Conservation (phyloP, 2,329 filamentous ascomycete genomes). For the Fusarium sacchari region DNA sequence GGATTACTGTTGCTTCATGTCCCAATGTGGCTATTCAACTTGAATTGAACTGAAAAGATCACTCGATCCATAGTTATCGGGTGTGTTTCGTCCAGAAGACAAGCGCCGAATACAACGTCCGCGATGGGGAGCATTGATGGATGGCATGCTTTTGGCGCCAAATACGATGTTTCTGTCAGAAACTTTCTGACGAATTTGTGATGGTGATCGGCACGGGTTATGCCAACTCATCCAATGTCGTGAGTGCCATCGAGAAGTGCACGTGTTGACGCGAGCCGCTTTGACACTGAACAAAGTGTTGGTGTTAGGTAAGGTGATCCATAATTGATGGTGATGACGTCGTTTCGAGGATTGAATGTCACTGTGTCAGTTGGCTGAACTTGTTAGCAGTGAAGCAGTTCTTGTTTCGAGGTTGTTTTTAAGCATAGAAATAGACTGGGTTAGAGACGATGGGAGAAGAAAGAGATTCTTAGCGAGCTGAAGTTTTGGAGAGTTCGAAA, state of each 20-base stretch:
- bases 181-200: constrained; percentile 3
- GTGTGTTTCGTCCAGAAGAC: not conserved
- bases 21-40: not conserved
- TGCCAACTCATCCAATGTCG: not conserved
- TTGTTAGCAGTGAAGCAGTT: not conserved
- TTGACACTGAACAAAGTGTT: not conserved
- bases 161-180: not conserved
- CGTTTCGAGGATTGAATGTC: not conserved
- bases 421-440: not conserved
- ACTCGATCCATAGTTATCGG: constrained; percentile 8
- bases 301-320: constrained; percentile 4
- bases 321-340: constrained; percentile 3
- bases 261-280: not conserved
- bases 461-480: not conserved
- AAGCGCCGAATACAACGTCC: not conserved
- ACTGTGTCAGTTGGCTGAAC: not conserved
- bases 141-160: not conserved
- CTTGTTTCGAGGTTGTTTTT: not conserved
- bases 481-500: not conserved
- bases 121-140: not conserved
- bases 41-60: constrained; percentile 4
- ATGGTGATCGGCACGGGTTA: constrained; percentile 22
- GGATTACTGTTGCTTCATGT: not conserved
- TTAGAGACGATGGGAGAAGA: not conserved
- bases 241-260: constrained; percentile 3